These are phyloP conservation scores for Adansonia madagascariensis DNA, from an alignment of 441 rosid species.

Conservation along the genomic window DNA sequence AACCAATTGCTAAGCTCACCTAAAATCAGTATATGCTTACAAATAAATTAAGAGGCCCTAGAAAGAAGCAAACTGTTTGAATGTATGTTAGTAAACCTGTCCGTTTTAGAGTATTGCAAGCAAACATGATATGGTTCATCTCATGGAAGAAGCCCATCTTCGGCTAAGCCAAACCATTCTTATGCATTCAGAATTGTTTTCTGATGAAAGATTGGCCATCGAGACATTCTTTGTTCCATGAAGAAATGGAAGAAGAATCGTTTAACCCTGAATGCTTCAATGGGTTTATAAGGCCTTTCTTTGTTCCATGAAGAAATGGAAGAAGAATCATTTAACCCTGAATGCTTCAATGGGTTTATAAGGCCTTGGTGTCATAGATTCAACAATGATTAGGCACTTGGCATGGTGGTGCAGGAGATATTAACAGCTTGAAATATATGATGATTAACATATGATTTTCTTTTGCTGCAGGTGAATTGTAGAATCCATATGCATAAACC, in stretches of 20 bases:
- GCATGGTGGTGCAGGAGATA: background rate
- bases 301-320: too few species aligned
- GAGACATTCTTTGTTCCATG: background rate
- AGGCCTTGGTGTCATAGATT: background rate
- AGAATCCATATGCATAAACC: conserved; percentile 2
- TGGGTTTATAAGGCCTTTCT: background rate
- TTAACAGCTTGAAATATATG: background rate
- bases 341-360: background rate
- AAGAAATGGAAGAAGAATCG: too few species aligned
- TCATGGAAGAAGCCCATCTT: background rate
- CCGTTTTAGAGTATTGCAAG: conserved; percentile 10
- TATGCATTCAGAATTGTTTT: conserved; percentile 2
- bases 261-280: background rate
- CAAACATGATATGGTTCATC: conserved; percentile 8
- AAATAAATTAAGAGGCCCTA: conserved; percentile 29
- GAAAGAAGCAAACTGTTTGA: conserved; percentile 7
- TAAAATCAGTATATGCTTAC: conserved; percentile 34
- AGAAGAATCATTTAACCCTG: background rate
- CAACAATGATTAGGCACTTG: background rate
- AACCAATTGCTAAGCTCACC: conserved; percentile 96
- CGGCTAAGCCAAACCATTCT: background rate
- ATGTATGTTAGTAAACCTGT: conserved; percentile 16
- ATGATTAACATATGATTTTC: background rate
- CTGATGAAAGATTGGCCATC: background rate
- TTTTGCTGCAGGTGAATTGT: background rate